Conservation (phyloP, 371 early-diverging fungal species). For the Lichtheimia corymbifera region DNA sequence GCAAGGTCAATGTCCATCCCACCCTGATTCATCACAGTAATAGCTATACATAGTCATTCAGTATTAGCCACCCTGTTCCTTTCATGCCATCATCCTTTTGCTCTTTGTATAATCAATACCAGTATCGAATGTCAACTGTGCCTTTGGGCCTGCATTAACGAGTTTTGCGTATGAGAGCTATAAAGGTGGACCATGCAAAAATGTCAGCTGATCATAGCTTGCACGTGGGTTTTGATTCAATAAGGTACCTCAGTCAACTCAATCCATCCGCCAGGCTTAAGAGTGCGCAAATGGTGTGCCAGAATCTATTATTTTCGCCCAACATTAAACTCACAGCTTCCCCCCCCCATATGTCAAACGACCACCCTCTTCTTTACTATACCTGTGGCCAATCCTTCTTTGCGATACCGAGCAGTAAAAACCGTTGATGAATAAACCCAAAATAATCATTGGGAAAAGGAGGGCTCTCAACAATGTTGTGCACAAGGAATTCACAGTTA, state of each 20-base stretch:
- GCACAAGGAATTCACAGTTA: conserved; percentile 44
- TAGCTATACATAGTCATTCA: no score
- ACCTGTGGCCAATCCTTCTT: conserved; percentile 31
- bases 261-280: conserved; percentile 27
- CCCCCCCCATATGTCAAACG: background rate
- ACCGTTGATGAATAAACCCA: conserved; percentile 57
- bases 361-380: conserved; percentile 4
- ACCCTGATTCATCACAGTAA: no score
- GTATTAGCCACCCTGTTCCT: no score
- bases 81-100: no score
- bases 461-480: conserved; percentile 55
- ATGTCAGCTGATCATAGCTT: no score
- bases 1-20: background rate
- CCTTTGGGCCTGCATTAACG: no score
- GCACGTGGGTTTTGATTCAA: no score
- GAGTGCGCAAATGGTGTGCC: conserved; percentile 6
- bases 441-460: conserved; percentile 55
- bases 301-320: conserved; percentile 5
- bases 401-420: conserved; percentile 33
- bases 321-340: background rate
- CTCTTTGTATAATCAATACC: no score
- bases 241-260: conserved; percentile 19
- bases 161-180: no score
- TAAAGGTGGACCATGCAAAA: no score
- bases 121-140: no score